Evolutionary conservation across 2,329 filamentous ascomycete species (phyloP).

Genomic region (Neonectria punicea): DNA sequence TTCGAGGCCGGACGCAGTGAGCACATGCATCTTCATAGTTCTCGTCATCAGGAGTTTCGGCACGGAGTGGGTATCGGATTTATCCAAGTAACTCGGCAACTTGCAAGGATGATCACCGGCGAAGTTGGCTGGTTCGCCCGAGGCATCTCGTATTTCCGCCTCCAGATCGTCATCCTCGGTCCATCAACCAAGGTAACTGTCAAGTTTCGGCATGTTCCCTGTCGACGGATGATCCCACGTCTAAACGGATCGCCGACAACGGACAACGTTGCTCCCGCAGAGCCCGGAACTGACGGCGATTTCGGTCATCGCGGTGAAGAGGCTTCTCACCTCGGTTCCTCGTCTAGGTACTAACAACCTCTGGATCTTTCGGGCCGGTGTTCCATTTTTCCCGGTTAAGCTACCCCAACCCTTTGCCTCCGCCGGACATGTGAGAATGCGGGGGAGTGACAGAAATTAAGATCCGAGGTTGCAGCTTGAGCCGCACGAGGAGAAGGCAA

Average conservation of each 20-base stretch:
- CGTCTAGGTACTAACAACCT: not conserved
- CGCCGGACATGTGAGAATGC: slow-evolving; percentile 19
- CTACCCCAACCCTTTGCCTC: slow-evolving; percentile 4
- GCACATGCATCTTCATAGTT: slow-evolving; percentile 1
- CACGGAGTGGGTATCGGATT: slow-evolving; percentile 13
- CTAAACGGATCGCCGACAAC: not conserved
- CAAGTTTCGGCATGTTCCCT: not conserved
- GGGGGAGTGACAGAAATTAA: slow-evolving; percentile 11
- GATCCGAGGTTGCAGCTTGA: slow-evolving; percentile 14
- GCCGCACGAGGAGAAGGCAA: slow-evolving; percentile 10
- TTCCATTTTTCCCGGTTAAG: not conserved
- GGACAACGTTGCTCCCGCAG: not conserved
- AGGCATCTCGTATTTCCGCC: slow-evolving; percentile 15
- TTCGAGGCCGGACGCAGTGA: slow-evolving; percentile 9
- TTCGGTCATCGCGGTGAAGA: slow-evolving; percentile 10
- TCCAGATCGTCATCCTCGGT: not conserved
- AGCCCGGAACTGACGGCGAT: slow-evolving; percentile 3
- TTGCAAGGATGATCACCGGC: not conserved
- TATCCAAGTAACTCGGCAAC: not conserved
- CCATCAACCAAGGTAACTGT: not conserved
- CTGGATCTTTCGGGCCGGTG: slow-evolving; percentile 15
- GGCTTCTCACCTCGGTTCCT: not conserved
- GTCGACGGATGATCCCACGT: not conserved
- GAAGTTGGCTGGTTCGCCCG: not conserved
- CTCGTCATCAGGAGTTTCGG: not conserved